Evolutionary conservation across 805 yeast species (phyloP), one percentile per base, ranked within the genome.

Genomic region (Saccharomycopsis sp.): DNA sequence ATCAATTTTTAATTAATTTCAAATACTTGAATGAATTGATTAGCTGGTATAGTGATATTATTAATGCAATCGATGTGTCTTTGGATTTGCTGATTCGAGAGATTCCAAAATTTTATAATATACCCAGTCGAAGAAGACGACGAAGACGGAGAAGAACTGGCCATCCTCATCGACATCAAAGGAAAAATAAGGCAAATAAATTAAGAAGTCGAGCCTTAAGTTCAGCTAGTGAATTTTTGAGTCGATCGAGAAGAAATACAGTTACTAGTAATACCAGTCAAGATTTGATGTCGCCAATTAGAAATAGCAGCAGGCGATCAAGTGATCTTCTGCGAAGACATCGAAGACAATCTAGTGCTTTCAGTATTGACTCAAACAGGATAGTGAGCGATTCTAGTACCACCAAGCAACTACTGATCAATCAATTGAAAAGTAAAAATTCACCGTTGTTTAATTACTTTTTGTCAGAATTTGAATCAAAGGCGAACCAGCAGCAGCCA

Each of bases 91-190:
- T 72, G 27, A 71, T 77, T 34, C 70, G 97, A 36, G 80, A 77
- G 40, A 61, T 80, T 58, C 96, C 97, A 7, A 72, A 71, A 34
- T 86, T 82, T 57, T 71, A 95, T 56, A 80, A 93, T 1, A 87
- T 87, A 9, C 96, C 96, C 3, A 66, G 71, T 75, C 38, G 71
- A 97, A 39, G 80, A 76, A 40, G 62, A 77, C 58, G 96, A 96
- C 9, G 73, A 70, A 35, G 87, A 81, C 57, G 72, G 93, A 56
- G 80, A 90, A 34, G 13, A 28, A 23, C 14, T 13, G 20, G 31
- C 16, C 38, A 14, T 35, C 38, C 14, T 35, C 38, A n/a, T 35
- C 8, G 79, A 90, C 1, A 86, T 87, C 8, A 96, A 96, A 4
- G 66, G 93, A 51, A 70, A 94, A 24, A 32, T n/a, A 41, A 41